A percentile compares a stretch with the other conserved stretches of the same genome.
These are phyloP conservation scores for Fusarium tupiense DNA, from an alignment of 2,329 filamentous ascomycete genomes.

Conservation along the genomic window DNA sequence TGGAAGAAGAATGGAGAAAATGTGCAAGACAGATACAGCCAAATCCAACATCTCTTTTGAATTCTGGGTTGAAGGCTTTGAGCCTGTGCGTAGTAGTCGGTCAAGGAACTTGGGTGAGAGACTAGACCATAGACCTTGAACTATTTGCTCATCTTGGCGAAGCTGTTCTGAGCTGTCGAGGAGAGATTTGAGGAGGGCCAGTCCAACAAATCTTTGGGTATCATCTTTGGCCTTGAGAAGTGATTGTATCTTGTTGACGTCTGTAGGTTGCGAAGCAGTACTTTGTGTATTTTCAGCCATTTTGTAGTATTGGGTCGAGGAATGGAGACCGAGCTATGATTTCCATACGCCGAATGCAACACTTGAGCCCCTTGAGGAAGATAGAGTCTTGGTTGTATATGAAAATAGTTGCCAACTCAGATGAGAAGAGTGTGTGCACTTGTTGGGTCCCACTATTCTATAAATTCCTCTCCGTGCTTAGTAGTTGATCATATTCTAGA, in stretches of 20 bases:
- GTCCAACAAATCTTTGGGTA: conserved; percentile 73
- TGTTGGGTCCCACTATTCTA: conserved; percentile 32
- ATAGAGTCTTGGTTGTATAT: not conserved
- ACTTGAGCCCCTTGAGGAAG: not conserved
- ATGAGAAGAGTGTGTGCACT: conserved; percentile 1
- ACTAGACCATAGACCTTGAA: conserved; percentile 66
- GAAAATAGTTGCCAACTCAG: not conserved
- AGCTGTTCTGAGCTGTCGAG: conserved; percentile 68
- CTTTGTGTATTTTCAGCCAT: conserved; percentile 11
- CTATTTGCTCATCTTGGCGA: conserved; percentile 55
- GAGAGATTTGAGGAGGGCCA: conserved; percentile 72
- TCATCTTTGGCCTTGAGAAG: conserved; percentile 70
- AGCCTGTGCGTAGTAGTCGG: conserved; percentile 67
- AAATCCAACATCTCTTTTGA: conserved; percentile 70
- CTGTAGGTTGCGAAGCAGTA: conserved; percentile 25
- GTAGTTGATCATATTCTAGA: not conserved
- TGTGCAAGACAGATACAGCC: conserved; percentile 70
- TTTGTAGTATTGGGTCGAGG: not conserved
- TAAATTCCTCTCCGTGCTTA: not conserved
- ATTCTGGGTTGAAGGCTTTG: conserved; percentile 54
- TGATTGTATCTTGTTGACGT: conserved; percentile 59
- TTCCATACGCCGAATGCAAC: not conserved
- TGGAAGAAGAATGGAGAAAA: conserved; percentile 67
- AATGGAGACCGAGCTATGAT: not conserved
- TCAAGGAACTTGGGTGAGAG: conserved; percentile 72